These are phyloP conservation scores for Solanum appendiculatum DNA, from an alignment of 257 asterid species.

Conservation along the genomic window DNA sequence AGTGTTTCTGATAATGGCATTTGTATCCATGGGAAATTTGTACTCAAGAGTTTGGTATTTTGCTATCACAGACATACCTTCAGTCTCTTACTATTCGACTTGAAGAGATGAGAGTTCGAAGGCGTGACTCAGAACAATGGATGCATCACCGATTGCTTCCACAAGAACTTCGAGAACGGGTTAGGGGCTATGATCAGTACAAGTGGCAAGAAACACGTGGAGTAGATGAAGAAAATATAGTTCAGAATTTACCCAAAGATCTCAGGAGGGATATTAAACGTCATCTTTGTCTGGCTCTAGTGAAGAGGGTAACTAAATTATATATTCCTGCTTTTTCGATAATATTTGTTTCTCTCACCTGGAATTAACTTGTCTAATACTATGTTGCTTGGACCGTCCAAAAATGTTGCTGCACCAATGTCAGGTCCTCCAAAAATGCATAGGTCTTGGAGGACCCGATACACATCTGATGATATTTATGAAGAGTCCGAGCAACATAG, in stretches of 20 bases:
- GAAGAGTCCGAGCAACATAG: background rate
- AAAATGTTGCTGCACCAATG: background rate
- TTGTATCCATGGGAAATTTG: background rate
- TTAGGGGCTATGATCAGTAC: conserved; percentile 86
- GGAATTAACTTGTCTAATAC: background rate
- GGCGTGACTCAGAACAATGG: conserved; percentile 97
- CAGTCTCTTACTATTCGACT: conserved; percentile 81
- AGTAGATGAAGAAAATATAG: conserved; percentile 85
- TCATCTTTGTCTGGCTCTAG: conserved; percentile 83
- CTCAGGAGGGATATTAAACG: conserved; percentile 88
- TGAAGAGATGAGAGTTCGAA: conserved; percentile 90
- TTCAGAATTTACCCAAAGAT: conserved; percentile 77
- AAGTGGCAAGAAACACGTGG: conserved; percentile 92
- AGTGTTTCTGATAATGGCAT: background rate
- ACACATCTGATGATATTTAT: background rate
- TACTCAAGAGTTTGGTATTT: background rate
- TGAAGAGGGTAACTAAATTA: conserved; percentile 50
- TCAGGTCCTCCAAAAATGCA: background rate
- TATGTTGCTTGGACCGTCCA: background rate
- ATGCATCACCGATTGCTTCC: conserved; percentile 97
- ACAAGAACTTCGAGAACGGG: conserved; percentile 72
- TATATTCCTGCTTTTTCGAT: background rate
- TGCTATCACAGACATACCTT: conserved; percentile 69
- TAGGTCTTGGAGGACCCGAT: background rate
- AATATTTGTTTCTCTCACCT: background rate